Evolutionary conservation across 202 grass and related monocot species (phyloP).

Genomic region (Elaeis oleifera): DNA sequence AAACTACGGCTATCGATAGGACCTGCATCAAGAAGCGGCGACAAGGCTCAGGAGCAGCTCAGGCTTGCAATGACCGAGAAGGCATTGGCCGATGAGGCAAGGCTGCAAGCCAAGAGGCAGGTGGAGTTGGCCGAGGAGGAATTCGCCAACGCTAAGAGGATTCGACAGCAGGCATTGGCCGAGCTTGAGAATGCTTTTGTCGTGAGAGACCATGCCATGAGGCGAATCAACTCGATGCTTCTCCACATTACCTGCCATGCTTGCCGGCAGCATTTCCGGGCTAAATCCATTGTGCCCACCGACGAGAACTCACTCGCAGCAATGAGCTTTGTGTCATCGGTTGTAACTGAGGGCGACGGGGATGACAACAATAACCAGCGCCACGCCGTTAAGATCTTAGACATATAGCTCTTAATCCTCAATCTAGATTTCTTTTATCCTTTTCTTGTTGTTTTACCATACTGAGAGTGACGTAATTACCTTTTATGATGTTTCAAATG

Average conservation of each 20-base stretch:
- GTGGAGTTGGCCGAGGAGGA: conserved; percentile 58
- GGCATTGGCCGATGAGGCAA: conserved; percentile 37
- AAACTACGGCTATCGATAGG: conserved; percentile 78
- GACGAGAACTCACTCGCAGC: conserved; percentile 14
- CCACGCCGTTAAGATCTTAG: too few species aligned
- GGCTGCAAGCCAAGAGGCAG: conserved; percentile 45
- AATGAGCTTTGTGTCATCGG: too few species aligned
- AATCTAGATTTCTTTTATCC: too few species aligned
- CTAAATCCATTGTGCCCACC: not conserved
- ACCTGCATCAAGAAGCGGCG: not conserved
- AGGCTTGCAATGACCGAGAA: conserved; percentile 47
- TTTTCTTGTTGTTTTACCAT: too few species aligned
- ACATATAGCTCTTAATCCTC: too few species aligned
- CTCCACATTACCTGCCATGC: conserved; percentile 78
- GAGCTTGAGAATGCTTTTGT: conserved; percentile 66
- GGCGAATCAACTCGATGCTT: conserved; percentile 28
- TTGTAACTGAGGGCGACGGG: too few species aligned
- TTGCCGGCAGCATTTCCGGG: conserved; percentile 37
- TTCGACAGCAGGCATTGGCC: conserved; percentile 44
- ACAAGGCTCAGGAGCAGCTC: conserved; percentile 5
- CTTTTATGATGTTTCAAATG: too few species aligned
- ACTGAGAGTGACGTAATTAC: too few species aligned
- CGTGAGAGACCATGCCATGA: conserved; percentile 49
- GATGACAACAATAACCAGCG: too few species aligned
- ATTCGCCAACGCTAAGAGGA: conserved; percentile 57